A percentile compares a stretch with the other conserved stretches of the same genome.
Conservation (phyloP, 2,329 filamentous ascomycete species). For the Pezicula radicicola region DNA sequence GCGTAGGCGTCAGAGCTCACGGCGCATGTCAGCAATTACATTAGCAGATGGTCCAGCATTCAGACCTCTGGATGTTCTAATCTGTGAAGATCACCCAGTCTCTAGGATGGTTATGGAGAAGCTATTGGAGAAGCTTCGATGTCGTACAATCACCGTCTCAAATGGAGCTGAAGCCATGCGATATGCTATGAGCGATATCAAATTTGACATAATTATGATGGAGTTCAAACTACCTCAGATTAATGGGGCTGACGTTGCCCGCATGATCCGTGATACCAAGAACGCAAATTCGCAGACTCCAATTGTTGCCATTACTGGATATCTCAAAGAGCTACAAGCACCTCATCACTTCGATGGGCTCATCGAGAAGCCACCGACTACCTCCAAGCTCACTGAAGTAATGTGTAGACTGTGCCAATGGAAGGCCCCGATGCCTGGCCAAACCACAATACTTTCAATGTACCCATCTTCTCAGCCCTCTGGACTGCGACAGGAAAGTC, state of each 20-base stretch:
- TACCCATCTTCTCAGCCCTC: slow-evolving; percentile 57
- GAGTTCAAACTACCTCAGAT: slow-evolving; percentile 95
- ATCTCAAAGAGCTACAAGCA: slow-evolving; percentile 93
- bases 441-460: slow-evolving; percentile 40
- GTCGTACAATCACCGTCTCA: slow-evolving; percentile 86
- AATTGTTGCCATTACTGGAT: slow-evolving; percentile 94
- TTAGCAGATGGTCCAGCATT: slow-evolving; percentile 82
- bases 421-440: slow-evolving; percentile 67
- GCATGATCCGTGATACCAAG: slow-evolving; percentile 96
- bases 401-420: slow-evolving; percentile 87
- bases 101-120: slow-evolving; percentile 99
- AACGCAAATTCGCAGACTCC: slow-evolving; percentile 93
- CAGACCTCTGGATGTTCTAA: slow-evolving; percentile 86
- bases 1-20: slow-evolving; percentile 89
- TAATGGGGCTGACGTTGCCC: slow-evolving; percentile 90
- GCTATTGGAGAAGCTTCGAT: slow-evolving; percentile 89
- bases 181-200: slow-evolving; percentile 94
- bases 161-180: slow-evolving; percentile 91
- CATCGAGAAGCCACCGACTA: slow-evolving; percentile 94
- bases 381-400: slow-evolving; percentile 85
- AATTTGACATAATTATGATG: slow-evolving; percentile 98
- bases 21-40: slow-evolving; percentile 87
- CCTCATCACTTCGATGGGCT: slow-evolving; percentile 94
- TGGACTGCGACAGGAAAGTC: slow-evolving; percentile 60
- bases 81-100: slow-evolving; percentile 97